Percentiles rank a stretch among this genome's conserved stretches.
These are phyloP conservation scores for Gyromitra esculenta DNA, from an alignment of 2,329 filamentous ascomycete genomes.

Conservation along the genomic window DNA sequence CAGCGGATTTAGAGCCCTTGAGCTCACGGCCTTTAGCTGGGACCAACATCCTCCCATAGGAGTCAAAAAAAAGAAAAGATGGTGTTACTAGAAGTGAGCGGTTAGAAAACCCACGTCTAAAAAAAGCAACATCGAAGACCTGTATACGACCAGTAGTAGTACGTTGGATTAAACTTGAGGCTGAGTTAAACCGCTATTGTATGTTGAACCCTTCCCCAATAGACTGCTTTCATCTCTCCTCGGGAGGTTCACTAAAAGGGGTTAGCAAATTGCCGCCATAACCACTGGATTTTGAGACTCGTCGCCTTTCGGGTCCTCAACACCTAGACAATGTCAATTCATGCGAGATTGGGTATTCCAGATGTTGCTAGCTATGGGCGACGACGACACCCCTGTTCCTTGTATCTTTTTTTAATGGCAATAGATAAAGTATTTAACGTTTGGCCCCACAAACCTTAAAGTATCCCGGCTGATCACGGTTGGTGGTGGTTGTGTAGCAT, in stretches of 20 bases:
- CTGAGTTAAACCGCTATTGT: background rate
- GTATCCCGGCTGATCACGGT: too few species aligned
- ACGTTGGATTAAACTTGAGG: background rate
- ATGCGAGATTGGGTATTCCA: too few species aligned
- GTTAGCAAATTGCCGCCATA: background rate
- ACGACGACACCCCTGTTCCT: too few species aligned
- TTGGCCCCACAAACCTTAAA: too few species aligned
- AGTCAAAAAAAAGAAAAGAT: background rate
- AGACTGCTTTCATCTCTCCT: background rate
- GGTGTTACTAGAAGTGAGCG: background rate
- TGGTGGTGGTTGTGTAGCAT: too few species aligned
- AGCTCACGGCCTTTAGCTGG: background rate
- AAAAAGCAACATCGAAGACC: background rate
- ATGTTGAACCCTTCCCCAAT: background rate
- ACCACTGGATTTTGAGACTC: too few species aligned
- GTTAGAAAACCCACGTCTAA: background rate
- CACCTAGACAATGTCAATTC: too few species aligned
- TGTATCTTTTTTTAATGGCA: too few species aligned
- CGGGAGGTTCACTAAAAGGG: background rate
- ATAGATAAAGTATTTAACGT: too few species aligned
- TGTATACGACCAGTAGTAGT: background rate
- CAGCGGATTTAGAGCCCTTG: background rate
- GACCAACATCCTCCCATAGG: background rate
- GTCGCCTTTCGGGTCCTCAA: too few species aligned
- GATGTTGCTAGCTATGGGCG: too few species aligned